These are phyloP conservation scores for Teratosphaeria pseudoeucalypti DNA, from an alignment of 2,329 filamentous ascomycete genomes.

Conservation along the genomic window DNA sequence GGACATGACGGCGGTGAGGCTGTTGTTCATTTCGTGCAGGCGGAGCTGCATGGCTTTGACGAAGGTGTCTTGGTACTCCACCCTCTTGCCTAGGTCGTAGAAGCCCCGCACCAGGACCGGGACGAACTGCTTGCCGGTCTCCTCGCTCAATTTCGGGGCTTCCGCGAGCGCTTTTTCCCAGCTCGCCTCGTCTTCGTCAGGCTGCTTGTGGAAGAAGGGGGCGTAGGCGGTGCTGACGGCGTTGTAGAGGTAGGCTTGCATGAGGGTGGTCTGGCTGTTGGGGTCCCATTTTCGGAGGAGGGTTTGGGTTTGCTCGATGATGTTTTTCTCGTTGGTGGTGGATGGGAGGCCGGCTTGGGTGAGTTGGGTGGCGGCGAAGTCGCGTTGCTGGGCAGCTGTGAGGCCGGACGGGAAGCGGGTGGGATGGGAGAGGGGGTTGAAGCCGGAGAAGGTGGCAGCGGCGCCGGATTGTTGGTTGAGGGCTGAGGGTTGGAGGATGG, in stretches of 20 bases:
- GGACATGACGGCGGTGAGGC: constrained; percentile 60
- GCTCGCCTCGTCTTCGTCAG: constrained; percentile 62
- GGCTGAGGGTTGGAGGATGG: constrained; percentile 1
- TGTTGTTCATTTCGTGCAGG: constrained; percentile 70
- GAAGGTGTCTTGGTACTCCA: constrained; percentile 60
- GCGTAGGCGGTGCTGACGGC: constrained; percentile 63
- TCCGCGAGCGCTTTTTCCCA: constrained; percentile 78
- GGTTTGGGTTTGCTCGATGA: constrained; percentile 62
- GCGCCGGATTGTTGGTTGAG: constrained; percentile 5
- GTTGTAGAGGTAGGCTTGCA: constrained; percentile 83
- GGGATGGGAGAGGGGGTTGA: constrained; percentile 15
- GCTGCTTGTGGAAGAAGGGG: constrained; percentile 63
- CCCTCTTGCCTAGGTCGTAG: constrained; percentile 57
- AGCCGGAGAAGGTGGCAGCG: constrained; percentile 15
- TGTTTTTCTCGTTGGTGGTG: constrained; percentile 52
- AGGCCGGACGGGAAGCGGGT: constrained; percentile 4
- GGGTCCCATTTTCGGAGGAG: constrained; percentile 68
- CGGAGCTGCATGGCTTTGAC: constrained; percentile 60
- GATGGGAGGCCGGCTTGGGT: constrained; percentile 4
- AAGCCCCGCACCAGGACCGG: constrained; percentile 70
- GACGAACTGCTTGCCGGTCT: constrained; percentile 43
- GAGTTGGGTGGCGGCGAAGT: constrained; percentile 14
- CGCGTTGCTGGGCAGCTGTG: constrained; percentile 10
- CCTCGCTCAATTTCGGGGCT: constrained; percentile 49
- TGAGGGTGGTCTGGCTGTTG: constrained; percentile 51